Evolutionary conservation across 1,284 basidiomycete genomes (phyloP), one percentile per base, ranked within the genome.

Genomic region (Ceratobasidium sp.): DNA sequence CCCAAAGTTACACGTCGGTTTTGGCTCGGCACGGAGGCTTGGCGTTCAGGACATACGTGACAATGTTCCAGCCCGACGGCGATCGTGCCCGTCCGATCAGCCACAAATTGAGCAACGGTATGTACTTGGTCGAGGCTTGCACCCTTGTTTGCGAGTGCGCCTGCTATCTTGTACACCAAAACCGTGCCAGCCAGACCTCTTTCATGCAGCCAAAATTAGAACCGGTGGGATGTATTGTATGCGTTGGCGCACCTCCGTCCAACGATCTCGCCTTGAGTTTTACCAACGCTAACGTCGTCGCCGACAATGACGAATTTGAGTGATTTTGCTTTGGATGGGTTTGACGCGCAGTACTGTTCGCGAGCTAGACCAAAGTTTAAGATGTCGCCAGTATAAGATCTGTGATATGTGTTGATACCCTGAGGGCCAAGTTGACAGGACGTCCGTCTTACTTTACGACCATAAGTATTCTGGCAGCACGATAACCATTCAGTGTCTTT

Each of bases 61-160:
- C 92, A 94, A 80, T 97, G 96, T 57, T 95, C 94, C 53, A 97
- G 85, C n/a, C 93, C 94, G 58, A 92, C 91, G 53, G 96, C 96
- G 74, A 97, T 89, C 0, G 95, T 96, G 4, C 88, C 95, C 16
- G 92, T 80, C 57, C 86, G 85, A 9, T 85, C 83, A 0, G 90
- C 84, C 36, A 91, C 85, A 81, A 87, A 89, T 79, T 91, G 84
- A 0, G 93, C 91, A 10, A 91, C 77, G 39, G 82, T 79, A 79
- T 92, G 87, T 6, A 96, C 92, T 67, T 92, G 86, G 60, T 92
- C 87, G n/a, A 97, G 85, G 70, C 83, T 82, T 0, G 83, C 90
- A 2, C 93, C 93, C 58, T 85, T 81, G n/a, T 87, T 82, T 0
- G 94, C 92, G 3, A 94, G 81, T 0, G 92, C 93, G 43, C 93